Percentiles rank a stretch among this genome's conserved stretches.
These are phyloP conservation scores for Sclerotinia trifoliorum DNA, from an alignment of 2,329 filamentous ascomycete genomes.

Conservation along the genomic window DNA sequence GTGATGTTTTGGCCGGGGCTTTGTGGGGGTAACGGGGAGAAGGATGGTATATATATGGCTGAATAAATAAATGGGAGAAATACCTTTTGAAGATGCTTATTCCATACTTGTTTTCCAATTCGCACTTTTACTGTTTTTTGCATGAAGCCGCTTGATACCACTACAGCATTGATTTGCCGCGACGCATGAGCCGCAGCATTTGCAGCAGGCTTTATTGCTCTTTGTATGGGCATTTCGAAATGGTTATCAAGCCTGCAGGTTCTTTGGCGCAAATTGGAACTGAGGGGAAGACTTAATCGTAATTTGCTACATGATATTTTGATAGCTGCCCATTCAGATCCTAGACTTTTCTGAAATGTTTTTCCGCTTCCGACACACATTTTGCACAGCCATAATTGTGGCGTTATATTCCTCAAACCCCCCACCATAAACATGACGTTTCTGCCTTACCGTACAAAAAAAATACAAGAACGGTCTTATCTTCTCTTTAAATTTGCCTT, in stretches of 20 bases:
- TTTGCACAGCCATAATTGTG: slow-evolving; percentile 15
- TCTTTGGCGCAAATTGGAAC: not conserved
- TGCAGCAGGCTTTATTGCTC: not conserved
- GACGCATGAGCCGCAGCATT: not conserved
- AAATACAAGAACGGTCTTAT: not conserved
- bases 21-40: not conserved
- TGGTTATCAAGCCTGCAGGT: not conserved
- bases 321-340: not conserved
- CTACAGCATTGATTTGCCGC: slow-evolving; percentile 48
- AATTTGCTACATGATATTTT: not conserved
- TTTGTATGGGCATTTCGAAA: slow-evolving; percentile 13
- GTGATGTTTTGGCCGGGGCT: not conserved
- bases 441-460: slow-evolving; percentile 8
- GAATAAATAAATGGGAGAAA: slow-evolving; percentile 8
- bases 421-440: slow-evolving; percentile 19
- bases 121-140: slow-evolving; percentile 76
- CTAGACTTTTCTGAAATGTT: slow-evolving; percentile 13
- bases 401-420: not conserved
- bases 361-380: not conserved
- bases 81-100: slow-evolving; percentile 71
- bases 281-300: not conserved
- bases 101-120: slow-evolving; percentile 69
- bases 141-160: slow-evolving; percentile 76
- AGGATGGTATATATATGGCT: not conserved
- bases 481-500: not conserved